Evolutionary conservation across 1,284 basidiomycete species (phyloP), one percentile per base, ranked within the genome.

Genomic region (Melampsora larici-populina): DNA sequence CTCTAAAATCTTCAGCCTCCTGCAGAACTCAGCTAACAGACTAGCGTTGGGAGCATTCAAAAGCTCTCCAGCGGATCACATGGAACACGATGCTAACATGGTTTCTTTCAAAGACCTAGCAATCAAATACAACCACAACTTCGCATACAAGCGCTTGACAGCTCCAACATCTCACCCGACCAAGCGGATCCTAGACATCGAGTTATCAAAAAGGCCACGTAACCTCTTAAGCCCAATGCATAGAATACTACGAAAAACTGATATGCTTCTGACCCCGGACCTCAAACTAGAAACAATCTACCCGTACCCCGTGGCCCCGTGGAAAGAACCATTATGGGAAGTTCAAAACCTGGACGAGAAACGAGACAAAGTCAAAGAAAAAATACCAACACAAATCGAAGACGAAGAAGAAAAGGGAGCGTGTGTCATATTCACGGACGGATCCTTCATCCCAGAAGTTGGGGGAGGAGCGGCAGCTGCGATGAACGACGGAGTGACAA

Each of bases 401-500:
- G 26, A 58, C 3, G 36, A 36, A 58, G 6, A 58, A 58, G 51
- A 26, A 13, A 21, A 21, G 26, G 51, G 26, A 3, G 26, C 51
- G 4, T 58, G 18, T 21, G 51, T 26, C 3, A 58, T 64, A 46
- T 70, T 70, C 26, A 26, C 43, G 17, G 49, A 70, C 58, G 68
- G 68, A 11, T 70, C 48, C 26, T 55, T 51, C 18, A 29, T 49
- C n/a, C 49, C 48, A 36, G 68, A 33, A 36, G 58, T 51, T 15
- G 68, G 68, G 33, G 68, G 68, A 26, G 68, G n/a, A 15, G 68
- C 43, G 15, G 68, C 68, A 13, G 68, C 68, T 21, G 26, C 26
- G 2, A 58, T 58, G 26, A 13, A 21, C 26, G 51, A 21, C 4
- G 26, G 26, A 13, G 26, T 21, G 15, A 13, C 18, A 58, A 58